A percentile compares a stretch with the other conserved stretches of the same genome.
Evolutionary conservation across 345 rosid species (phyloP).

Genomic region (Hibiscus syriacus): DNA sequence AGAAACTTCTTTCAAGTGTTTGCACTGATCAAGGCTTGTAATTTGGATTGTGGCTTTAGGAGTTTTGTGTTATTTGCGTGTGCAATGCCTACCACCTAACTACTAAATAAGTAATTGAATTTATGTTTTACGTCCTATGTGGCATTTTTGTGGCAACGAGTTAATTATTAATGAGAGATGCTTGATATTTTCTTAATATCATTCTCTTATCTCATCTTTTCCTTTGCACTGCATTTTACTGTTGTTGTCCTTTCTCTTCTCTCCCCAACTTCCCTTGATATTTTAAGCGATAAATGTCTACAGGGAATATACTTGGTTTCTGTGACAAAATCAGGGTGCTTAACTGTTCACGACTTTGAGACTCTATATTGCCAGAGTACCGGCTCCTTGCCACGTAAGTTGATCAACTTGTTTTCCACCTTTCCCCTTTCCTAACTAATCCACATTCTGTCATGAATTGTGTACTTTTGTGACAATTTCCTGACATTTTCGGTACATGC

Average conservation of each 20-base stretch:
- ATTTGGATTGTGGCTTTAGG: not conserved
- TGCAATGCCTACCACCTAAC: not conserved
- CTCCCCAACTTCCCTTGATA: not conserved
- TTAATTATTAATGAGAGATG: not conserved
- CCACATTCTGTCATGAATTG: not conserved
- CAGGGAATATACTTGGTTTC: constrained; percentile 86
- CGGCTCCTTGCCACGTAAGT: constrained; percentile 30
- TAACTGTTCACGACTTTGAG: constrained; percentile 86
- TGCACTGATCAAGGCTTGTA: not conserved
- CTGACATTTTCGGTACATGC: not conserved
- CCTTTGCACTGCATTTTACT: not conserved
- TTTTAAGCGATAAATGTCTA: constrained; percentile 6
- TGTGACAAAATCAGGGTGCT: constrained; percentile 73
- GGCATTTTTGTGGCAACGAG: not conserved
- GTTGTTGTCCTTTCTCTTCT: not conserved
- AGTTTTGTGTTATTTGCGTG: not conserved
- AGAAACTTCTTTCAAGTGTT: not conserved
- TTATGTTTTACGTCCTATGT: not conserved
- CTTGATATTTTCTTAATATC: not conserved
- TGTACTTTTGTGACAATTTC: not conserved
- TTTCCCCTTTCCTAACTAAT: not conserved
- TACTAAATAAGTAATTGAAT: not conserved
- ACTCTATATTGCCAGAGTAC: constrained; percentile 53
- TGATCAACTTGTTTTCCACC: constrained; percentile 2
- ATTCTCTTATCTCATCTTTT: not conserved